A percentile compares a stretch with the other conserved stretches of the same genome.
These are phyloP conservation scores for Leptoxyphium fumago DNA, from an alignment of 2,329 filamentous ascomycete species.

Conservation along the genomic window DNA sequence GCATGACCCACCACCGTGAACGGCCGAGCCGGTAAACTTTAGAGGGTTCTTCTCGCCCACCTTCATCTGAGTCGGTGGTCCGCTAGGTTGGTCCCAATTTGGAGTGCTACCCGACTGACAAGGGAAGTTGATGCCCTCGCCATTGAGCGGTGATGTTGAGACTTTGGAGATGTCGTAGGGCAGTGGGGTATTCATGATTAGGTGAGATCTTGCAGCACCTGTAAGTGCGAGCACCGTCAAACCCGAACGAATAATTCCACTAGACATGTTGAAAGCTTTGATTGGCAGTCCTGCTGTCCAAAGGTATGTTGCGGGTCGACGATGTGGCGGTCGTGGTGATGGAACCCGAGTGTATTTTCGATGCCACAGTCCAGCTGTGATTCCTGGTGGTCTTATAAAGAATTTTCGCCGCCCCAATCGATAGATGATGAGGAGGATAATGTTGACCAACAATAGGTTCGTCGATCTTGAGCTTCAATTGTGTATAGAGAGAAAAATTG, in stretches of 20 bases:
- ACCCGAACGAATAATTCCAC: background rate
- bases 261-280: background rate
- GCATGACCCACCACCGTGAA: conserved; percentile 82
- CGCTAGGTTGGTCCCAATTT: background rate
- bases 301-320: background rate
- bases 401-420: background rate
- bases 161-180: background rate
- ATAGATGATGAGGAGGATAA: background rate
- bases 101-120: background rate
- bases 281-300: background rate
- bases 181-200: background rate
- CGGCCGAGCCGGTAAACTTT: background rate
- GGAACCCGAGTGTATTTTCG: background rate
- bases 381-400: background rate
- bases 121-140: background rate
- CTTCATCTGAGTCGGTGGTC: background rate
- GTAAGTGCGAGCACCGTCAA: background rate
- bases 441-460: background rate
- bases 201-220: background rate
- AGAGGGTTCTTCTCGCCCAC: background rate
- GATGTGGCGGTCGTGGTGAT: background rate
- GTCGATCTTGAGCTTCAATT: background rate
- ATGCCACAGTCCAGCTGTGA: background rate
- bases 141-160: background rate
- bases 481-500: background rate